Evolutionary conservation across 108 stramenopile genomes (phyloP), one percentile per base, ranked within the genome.

Genomic region (Skeletonema costatum): DNA sequence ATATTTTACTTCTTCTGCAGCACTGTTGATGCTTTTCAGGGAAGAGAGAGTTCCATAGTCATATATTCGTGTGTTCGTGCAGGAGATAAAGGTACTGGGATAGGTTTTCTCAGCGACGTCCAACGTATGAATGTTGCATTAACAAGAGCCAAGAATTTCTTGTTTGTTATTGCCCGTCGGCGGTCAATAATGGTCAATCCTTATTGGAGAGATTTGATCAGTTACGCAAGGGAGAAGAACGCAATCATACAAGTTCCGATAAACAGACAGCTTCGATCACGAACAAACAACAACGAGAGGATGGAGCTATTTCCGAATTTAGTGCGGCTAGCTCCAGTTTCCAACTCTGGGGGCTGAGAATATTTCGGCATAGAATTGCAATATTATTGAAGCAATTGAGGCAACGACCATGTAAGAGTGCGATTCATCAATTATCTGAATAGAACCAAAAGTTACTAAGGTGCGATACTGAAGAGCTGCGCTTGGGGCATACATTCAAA

Each of bases 71-170:
- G 82, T 39, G 92, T 93, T 33, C 73, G 84, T 36, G 89, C 87
- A 35, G 83, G 82, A 42, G 75, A 62, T 38, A 46, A 65, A 53
- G 82, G 84, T 10, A 82, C 82, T 16, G 74, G 90, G 21, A 65
- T 96, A 42, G 97, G 97, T 4, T 97, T 97, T 80, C 82, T 96
- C 11, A 76, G 69, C 53, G 95, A 96, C 70, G 92, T 88, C 3
- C 89, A 96, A 42, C 88, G 97, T 10, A 89, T 97, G 80, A 96
- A 96, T 80, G 97, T 97, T 50, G 95, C 93, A 30, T 76, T 97
- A 36, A 97, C 97, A 4, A 65, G 87, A 73, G 85, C 85, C 12
- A 80, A 83, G 64, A 16, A 75, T 50, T 78, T 81, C 74, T 72
- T 88, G 14, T 82, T 85, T 36, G 61, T 88, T 16, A 77, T 87